Evolutionary conservation across 2,329 filamentous ascomycete species (phyloP).

Genomic region (Ophiostoma novo-ulmi): DNA sequence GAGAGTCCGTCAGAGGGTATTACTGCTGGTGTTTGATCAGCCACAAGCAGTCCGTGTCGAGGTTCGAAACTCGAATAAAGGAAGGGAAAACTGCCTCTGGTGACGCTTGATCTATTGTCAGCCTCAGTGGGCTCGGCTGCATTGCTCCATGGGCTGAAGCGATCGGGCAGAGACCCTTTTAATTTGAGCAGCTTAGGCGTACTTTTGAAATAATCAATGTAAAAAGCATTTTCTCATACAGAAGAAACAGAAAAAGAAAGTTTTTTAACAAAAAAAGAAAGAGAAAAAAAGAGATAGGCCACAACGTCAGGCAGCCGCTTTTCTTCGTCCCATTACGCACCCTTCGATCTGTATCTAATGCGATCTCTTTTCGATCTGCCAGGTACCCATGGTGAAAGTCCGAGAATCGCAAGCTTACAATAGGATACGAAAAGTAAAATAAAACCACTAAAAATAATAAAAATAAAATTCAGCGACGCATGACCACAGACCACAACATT

Average conservation of each 20-base stretch:
- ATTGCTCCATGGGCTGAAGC: conserved; percentile 8
- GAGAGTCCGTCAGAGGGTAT: not conserved
- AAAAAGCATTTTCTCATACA: not conserved
- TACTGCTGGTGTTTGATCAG: not conserved
- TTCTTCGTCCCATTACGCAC: not conserved
- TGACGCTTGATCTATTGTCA: not conserved
- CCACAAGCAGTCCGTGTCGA: not conserved
- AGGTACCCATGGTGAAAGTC: not conserved
- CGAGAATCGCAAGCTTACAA: not conserved
- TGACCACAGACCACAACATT: not conserved
- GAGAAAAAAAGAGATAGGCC: no score
- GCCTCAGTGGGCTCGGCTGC: conserved; percentile 13
- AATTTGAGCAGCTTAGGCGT: not conserved
- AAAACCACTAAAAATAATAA: not conserved
- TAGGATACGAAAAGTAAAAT: not conserved
- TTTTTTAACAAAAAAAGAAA: no score
- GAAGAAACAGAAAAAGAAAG: not conserved
- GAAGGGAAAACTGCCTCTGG: not conserved
- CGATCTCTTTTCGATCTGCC: not conserved
- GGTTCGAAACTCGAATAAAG: not conserved
- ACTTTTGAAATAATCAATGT: not conserved
- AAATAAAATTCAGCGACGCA: not conserved
- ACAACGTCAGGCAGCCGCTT: not conserved
- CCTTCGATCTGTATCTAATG: not conserved
- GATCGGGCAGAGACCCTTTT: not conserved